phyloP scores from a whole-genome alignment of 164 flowering plant genomes.

The Malania oleifera region DNA sequence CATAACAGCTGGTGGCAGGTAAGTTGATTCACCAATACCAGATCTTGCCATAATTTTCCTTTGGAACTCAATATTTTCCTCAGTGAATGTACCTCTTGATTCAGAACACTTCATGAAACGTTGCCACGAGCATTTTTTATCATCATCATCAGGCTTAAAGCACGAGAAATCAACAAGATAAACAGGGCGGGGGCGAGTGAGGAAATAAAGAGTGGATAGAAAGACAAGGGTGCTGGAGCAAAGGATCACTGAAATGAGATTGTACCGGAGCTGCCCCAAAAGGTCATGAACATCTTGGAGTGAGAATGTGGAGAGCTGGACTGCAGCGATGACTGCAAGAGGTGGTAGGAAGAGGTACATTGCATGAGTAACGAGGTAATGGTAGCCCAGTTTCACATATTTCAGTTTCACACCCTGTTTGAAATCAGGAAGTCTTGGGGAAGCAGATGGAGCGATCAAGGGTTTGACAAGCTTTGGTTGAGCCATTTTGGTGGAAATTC shows the following conservation, averaged over 20 bases:
- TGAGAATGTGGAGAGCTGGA: constrained; percentile 40
- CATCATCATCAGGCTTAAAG: constrained; percentile 68
- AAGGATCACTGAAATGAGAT: constrained; percentile 40
- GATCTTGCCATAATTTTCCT: constrained; percentile 64
- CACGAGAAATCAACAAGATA: constrained; percentile 74
- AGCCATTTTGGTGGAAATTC: constrained; percentile 15
- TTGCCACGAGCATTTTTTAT: constrained; percentile 59
- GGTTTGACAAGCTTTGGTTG: constrained; percentile 17
- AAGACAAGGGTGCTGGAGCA: constrained; percentile 58
- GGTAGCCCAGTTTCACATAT: constrained; percentile 66
- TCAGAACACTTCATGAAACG: constrained; percentile 61
- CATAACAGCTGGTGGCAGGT: constrained; percentile 67
- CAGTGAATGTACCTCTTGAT: constrained; percentile 38
- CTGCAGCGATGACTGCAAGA: constrained; percentile 32
- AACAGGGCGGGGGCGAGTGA: constrained; percentile 74
- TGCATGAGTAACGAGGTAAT: constrained; percentile 55
- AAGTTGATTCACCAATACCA: constrained; percentile 73
- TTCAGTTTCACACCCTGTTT: constrained; percentile 54
- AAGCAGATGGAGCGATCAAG: constrained; percentile 18
- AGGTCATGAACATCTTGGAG: constrained; percentile 34
- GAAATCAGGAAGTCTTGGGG: constrained; percentile 44
- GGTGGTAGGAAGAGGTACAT: constrained; percentile 45
- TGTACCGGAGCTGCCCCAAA: constrained; percentile 51
- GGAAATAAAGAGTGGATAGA: constrained; percentile 58
- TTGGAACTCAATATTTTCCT: constrained; percentile 61